Evolutionary conservation across 306 rosid species (phyloP).

Genomic region (Ammopiptanthus mongolicus): DNA sequence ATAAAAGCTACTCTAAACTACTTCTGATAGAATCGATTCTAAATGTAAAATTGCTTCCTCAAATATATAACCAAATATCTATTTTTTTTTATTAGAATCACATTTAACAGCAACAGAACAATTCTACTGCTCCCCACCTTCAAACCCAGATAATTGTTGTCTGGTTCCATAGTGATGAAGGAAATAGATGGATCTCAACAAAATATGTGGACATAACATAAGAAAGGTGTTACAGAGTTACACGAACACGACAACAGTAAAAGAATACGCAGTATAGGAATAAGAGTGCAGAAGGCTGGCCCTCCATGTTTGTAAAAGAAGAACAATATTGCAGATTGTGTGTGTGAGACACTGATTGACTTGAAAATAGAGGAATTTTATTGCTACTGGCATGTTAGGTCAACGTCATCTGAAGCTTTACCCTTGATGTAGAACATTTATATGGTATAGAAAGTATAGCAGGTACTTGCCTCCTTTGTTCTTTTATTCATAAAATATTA

Average conservation of each 20-base stretch:
- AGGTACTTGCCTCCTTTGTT: constrained; percentile 10
- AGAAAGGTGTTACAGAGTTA: background rate
- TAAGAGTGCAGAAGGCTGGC: constrained; percentile 13
- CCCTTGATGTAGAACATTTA: constrained; percentile 13
- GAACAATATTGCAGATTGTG: constrained; percentile 5
- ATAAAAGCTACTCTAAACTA: too few relatives aligned
- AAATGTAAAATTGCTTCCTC: too few relatives aligned
- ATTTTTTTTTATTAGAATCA: too few relatives aligned
- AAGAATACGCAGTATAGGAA: background rate
- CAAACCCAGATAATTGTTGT: too few relatives aligned
- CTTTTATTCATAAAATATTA: background rate
- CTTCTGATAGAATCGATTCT: too few relatives aligned
- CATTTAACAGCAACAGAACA: too few relatives aligned
- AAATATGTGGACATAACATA: background rate
- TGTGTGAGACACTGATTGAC: constrained; percentile 18
- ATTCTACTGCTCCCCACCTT: too few relatives aligned
- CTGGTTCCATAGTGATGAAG: constrained; percentile 1
- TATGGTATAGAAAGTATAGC: constrained; percentile 8
- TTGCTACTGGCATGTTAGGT: constrained; percentile 23
- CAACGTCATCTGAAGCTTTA: constrained; percentile 29
- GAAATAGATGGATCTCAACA: background rate
- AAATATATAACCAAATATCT: too few relatives aligned
- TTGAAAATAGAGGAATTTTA: constrained; percentile 30
- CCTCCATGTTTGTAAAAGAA: constrained; percentile 10
- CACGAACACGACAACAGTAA: background rate